Evolutionary conservation across 306 rosid genomes (phyloP).

Genomic region (Sechiopsis laciniata): DNA sequence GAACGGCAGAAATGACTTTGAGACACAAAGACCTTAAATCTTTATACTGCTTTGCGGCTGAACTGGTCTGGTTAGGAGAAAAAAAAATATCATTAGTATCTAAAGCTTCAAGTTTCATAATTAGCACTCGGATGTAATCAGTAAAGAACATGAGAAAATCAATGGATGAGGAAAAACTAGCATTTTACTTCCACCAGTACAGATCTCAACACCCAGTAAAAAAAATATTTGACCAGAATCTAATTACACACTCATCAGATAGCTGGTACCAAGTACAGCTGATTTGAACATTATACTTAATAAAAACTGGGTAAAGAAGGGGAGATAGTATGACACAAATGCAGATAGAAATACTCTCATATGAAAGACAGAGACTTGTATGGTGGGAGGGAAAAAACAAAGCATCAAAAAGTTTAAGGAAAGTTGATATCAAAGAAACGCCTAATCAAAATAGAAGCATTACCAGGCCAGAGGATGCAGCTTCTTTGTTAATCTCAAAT

Average conservation of each 20-base stretch:
- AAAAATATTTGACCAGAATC: background rate
- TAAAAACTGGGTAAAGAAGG: background rate
- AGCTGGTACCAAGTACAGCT: background rate
- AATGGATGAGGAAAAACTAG: background rate
- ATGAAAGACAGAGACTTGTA: background rate
- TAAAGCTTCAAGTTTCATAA: background rate
- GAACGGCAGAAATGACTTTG: constrained; percentile 56
- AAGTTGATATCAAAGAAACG: background rate
- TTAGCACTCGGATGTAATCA: background rate
- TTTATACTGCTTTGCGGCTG: constrained; percentile 57
- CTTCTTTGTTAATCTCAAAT: constrained; percentile 28
- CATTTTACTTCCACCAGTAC: constrained; percentile 11
- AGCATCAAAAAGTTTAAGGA: background rate
- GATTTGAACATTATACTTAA: background rate
- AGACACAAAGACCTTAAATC: constrained; percentile 86
- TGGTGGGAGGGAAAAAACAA: background rate
- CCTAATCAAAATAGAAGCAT: constrained; percentile 22
- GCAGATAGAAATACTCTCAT: constrained; percentile 1
- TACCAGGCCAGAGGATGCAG: constrained; percentile 43
- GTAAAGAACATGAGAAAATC: background rate
- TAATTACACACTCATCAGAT: background rate
- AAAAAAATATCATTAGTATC: background rate
- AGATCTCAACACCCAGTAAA: background rate
- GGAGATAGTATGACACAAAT: background rate
- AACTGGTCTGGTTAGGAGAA: constrained; percentile 38